phyloP scores from a whole-genome alignment of 1,284 basidiomycete genomes.

The Fereydounia khargensis region DNA sequence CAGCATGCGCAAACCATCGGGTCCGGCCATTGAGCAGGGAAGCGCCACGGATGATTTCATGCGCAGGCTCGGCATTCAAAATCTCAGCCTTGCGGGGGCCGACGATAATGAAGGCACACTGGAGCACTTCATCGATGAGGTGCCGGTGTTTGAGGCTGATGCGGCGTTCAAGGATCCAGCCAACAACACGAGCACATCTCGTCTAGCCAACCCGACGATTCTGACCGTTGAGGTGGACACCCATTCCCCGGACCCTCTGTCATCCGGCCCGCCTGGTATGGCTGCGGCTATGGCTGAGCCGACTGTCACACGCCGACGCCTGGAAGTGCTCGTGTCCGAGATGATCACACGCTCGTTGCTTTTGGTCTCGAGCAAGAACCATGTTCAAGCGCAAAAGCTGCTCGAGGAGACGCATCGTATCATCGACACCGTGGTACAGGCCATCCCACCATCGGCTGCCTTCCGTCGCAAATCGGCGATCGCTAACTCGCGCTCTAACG shows the following conservation, averaged over 20 bases:
- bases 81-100: slow-evolving; percentile 34
- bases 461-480: slow-evolving; percentile 10
- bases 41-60: slow-evolving; percentile 52
- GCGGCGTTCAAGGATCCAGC: slow-evolving; percentile 42
- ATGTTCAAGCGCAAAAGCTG: slow-evolving; percentile 41
- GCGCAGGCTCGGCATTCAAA: slow-evolving; percentile 47
- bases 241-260: slow-evolving; percentile 37
- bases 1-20: slow-evolving; percentile 7
- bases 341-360: slow-evolving; percentile 51
- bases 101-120: slow-evolving; percentile 25
- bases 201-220: slow-evolving; percentile 30
- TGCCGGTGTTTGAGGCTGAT: slow-evolving; percentile 48
- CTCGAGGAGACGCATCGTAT: slow-evolving; percentile 47
- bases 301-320: slow-evolving; percentile 40
- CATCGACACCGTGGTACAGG: slow-evolving; percentile 48
- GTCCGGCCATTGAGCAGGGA: slow-evolving; percentile 33
- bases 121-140: slow-evolving; percentile 45
- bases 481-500: slow-evolving; percentile 22
- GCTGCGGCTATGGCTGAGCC: slow-evolving; percentile 44
- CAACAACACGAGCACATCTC: slow-evolving; percentile 22
- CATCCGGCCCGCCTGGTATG: slow-evolving; percentile 25
- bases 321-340: slow-evolving; percentile 48
- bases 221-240: slow-evolving; percentile 48
- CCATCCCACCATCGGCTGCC: slow-evolving; percentile 22
- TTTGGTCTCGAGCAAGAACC: slow-evolving; percentile 45